Base-by-base conservation (phyloP, 306 rosid genomes). In the Medicago ruthenica region DNA sequence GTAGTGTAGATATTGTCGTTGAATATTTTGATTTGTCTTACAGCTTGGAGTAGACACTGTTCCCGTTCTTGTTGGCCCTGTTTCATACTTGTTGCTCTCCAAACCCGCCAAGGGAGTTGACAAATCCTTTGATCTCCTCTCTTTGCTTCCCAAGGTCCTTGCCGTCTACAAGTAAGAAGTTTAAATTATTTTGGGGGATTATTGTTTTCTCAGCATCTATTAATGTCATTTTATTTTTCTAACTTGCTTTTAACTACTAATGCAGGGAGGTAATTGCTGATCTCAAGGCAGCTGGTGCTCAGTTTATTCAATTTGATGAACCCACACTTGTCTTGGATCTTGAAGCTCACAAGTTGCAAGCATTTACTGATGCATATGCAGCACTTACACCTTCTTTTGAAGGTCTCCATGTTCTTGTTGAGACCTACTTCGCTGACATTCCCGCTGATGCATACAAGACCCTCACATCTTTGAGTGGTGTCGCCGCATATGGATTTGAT, bases 241-340 rank as follows among this genome's bases (percentile, higher is more conserved):
- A 61, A 82, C 69, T 37, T 44, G 63, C 22, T 76, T 53, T 31
- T 54, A 20, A 78, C 67, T n/a, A 72, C 39, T 45, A 80, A 76
- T 53, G 79, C 72, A 93, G 98, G 93, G 89, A 93, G 77, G 98
- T 93, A 73, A 41, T 93, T 16, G 88, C 88, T 41, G 98, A 93
- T 83, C 93, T 93, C 42, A 91, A 93, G 87, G 96, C 96, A 61
- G 97, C 96, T 55, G 98, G 98, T 79, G 98, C 97, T 78, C 79
- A 91, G 20, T 91, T 87, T 88, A 86, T 93, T 78, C 98, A 93
- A 62, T 89, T 93, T 77, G 98, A 93, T 84, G 98, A 93, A 70
- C 98, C 98, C 71, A 84, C 97, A 37, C 90, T 93, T 62, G 95
- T 91, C 17, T 58, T 82, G 89, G 98, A 93, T 77, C 97, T 93